These are phyloP conservation scores for Theileria luwenshuni DNA, from an alignment of 169 alveolate genomes.

Conservation along the genomic window DNA sequence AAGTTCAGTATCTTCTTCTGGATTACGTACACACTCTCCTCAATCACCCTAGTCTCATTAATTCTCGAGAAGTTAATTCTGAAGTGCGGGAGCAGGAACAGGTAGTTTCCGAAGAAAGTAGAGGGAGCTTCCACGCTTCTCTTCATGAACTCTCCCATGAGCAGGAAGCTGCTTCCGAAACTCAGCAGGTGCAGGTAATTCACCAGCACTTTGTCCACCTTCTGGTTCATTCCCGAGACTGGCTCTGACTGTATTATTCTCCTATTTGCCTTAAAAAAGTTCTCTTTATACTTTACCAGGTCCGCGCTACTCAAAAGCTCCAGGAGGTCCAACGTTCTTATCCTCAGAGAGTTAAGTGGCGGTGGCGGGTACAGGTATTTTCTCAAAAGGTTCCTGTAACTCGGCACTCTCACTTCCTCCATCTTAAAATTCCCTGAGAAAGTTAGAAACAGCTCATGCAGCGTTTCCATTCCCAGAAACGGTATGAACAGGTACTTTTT, in stretches of 20 bases:
- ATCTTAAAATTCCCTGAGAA: conserved; percentile 27
- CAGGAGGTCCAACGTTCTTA: conserved; percentile 20
- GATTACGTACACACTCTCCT: conserved; percentile 34
- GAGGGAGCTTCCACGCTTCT: conserved; percentile 25
- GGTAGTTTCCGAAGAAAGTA: conserved; percentile 47
- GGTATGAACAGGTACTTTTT: conserved; percentile 52
- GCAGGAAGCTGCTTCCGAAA: conserved; percentile 26
- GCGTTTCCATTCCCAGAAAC: conserved; percentile 37
- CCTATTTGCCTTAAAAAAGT: conserved; percentile 3
- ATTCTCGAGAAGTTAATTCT: conserved; percentile 15
- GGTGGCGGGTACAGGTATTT: conserved; percentile 61
- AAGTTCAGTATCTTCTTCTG: conserved; percentile 38
- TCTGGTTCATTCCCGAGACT: conserved; percentile 26
- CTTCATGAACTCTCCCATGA: conserved; percentile 48
- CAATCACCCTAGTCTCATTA: conserved; percentile 24
- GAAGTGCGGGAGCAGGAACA: conserved; percentile 36
- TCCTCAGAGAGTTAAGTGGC: conserved; percentile 44
- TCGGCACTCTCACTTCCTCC: conserved; percentile 15
- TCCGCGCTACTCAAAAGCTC: neutral
- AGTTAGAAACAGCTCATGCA: conserved; percentile 56
- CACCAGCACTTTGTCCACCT: conserved; percentile 20
- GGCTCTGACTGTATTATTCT: neutral
- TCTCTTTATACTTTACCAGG: conserved; percentile 14
- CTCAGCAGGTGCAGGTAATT: conserved; percentile 25
- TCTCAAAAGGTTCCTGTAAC: conserved; percentile 29